Evolutionary conservation across 495 filamentous ascomycete species (phyloP), one percentile per base, ranked within the genome.

Genomic region (Copromyces sp.): DNA sequence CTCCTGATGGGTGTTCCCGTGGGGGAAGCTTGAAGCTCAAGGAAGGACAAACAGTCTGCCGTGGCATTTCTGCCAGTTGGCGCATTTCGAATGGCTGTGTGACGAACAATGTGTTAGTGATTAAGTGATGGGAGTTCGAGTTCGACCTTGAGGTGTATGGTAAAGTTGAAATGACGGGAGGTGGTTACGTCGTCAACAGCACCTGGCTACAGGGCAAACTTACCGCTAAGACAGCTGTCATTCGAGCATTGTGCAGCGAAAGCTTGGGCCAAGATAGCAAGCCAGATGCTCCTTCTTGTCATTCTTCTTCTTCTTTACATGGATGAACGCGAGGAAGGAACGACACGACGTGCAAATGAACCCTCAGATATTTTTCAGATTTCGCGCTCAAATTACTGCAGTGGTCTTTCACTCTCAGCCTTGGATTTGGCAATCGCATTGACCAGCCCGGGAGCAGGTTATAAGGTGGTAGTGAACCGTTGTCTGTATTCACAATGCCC

Each of bases 31-130:
- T 69, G 39, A 12, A 39, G 39, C 53, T 11, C 35, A 11, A 44
- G 20, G 68, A 79, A 80, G 8, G 74, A 77, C 8, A 73, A n/a
- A 68, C 79, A 81, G 69, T 80, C 79, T 2, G 73, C 76, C 14
- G 75, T 74, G 39, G 71, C 75, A 59, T 77, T 76, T 45, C 69
- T 75, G 2, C 74, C 73, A 12, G 69, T 71, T 3, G 69, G 68
- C 11, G 69, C 75, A 59, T 72, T 69, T 61, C 70, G 47, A 29
- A 78, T 65, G 61, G 75, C 77, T 80, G 69, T 68, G n/a, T 45
- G 59, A 16, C 14, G 16, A 29, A n/a, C 32, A 29, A 3, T 3
- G 5, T 9, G 47, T 74, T 9, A 73, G 75, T 20, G 38, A 9
- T 61, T 12, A 17, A 59, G 24, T 16, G 42, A 40, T 4, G 53